Percentiles rank a stretch among this genome's conserved stretches.
phyloP scores from a whole-genome alignment of 1,139 yeast genomes.

The Groenewaldozyma sp. region DNA sequence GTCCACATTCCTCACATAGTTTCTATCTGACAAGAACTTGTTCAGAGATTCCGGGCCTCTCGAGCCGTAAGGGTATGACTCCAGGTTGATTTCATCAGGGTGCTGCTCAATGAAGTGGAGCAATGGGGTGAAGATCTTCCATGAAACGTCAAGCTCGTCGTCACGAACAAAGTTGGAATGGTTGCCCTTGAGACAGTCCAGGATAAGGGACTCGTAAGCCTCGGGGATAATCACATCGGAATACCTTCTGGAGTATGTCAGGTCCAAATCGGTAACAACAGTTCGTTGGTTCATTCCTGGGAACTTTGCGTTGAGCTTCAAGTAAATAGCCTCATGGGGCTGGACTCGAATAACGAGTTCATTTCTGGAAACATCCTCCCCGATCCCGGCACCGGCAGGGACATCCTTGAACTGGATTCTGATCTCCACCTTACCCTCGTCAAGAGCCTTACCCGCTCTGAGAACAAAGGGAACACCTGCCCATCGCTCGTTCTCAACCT shows the following conservation, averaged over 20 bases:
- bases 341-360: slow-evolving; percentile 90
- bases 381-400: slow-evolving; percentile 63
- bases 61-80: slow-evolving; percentile 84
- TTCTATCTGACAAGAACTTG: slow-evolving; percentile 55
- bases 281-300: slow-evolving; percentile 77
- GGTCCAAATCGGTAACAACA: slow-evolving; percentile 79
- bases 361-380: slow-evolving; percentile 65
- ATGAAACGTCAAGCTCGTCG: slow-evolving; percentile 89
- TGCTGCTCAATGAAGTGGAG: slow-evolving; percentile 59
- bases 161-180: slow-evolving; percentile 97
- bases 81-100: slow-evolving; percentile 33
- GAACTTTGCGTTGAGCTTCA: slow-evolving; percentile 84
- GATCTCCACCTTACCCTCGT: slow-evolving; percentile 84
- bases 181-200: slow-evolving; percentile 85
- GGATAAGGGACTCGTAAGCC: slow-evolving; percentile 91
- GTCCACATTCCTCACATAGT: slow-evolving; percentile 47
- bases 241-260: slow-evolving; percentile 76
- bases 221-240: slow-evolving; percentile 81
- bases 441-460: slow-evolving; percentile 94
- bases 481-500: slow-evolving; percentile 91
- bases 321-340: slow-evolving; percentile 88
- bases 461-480: slow-evolving; percentile 93
- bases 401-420: slow-evolving; percentile 87
- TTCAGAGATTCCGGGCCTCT: slow-evolving; percentile 72
- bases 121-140: slow-evolving; percentile 90